Evolutionary conservation across 2,329 filamentous ascomycete genomes (phyloP).

Genomic region (Ceratocystis alfenasii): DNA sequence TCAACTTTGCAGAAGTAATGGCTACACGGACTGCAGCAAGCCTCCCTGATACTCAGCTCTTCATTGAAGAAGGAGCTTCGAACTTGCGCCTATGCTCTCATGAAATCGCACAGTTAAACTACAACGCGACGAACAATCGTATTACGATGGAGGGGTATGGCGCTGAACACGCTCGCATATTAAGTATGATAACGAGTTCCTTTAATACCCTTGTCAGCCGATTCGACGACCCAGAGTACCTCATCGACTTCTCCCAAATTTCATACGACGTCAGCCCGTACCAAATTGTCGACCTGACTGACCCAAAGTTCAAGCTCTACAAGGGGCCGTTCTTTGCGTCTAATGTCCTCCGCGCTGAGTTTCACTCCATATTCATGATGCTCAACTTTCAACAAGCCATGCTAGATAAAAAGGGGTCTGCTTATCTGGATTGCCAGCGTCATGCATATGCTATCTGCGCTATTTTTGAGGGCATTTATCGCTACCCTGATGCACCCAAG

Average conservation of each 20-base stretch:
- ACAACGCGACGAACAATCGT: conserved; percentile 51
- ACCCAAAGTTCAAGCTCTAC: conserved; percentile 62
- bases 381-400: conserved; percentile 60
- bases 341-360: conserved; percentile 65
- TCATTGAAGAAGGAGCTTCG: conserved; percentile 55
- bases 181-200: conserved; percentile 39
- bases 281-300: conserved; percentile 51
- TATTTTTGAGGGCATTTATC: conserved; percentile 65
- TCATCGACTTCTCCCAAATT: conserved; percentile 48
- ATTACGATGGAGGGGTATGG: conserved; percentile 55
- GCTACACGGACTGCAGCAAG: conserved; percentile 8
- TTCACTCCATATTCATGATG: conserved; percentile 68
- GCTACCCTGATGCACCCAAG: conserved; percentile 56
- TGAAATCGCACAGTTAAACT: conserved; percentile 69
- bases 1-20: conserved; percentile 40
- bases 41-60: conserved; percentile 39
- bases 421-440: conserved; percentile 42
- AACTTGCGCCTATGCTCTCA: conserved; percentile 60
- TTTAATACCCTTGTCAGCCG: conserved; percentile 47
- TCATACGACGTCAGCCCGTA: conserved; percentile 26
- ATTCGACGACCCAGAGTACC: conserved; percentile 40
- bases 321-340: conserved; percentile 58
- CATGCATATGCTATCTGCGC: conserved; percentile 62
- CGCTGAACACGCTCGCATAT: conserved; percentile 46
- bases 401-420: conserved; percentile 40